Evolutionary conservation across 2,329 filamentous ascomycete species (phyloP), one percentile per base, ranked within the genome.

Genomic region (Stemphylium lycopersici): DNA sequence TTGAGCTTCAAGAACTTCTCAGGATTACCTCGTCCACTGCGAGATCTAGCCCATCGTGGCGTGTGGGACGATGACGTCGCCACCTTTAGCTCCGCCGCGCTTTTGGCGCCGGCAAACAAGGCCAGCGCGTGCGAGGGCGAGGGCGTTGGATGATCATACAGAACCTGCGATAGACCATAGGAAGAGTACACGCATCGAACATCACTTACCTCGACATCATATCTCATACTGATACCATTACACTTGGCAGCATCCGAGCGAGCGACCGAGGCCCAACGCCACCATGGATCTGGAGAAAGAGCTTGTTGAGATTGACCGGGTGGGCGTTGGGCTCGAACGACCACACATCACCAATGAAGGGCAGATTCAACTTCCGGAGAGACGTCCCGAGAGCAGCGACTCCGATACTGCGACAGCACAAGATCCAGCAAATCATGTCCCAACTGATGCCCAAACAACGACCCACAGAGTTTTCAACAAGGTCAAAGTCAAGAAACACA

Each of bases 261-360:
- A 48, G 29, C 29, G 16, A 48, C 18, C 24, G 22, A 37, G 22
- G 29, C 12, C 6, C 20, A 37, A 16, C 38, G 46, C 33, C 18
- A 34, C 76, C 71, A 52, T 55, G 51, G 39, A 39, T 36, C 38
- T 41, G 12, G 11, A 53, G n/a, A 37, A 77, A 66, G 20, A 77
- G 62, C 13, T 63, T 44, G 12, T 55, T 3, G 41, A 55, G n/a
- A 45, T 61, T 2, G 44, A 58, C 20, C 44, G 48, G 8, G 6
- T 24, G 5, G 11, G 56, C 6, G 57, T 62, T 29, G 59, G 61
- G 4, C 59, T 65, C 26, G 61, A 62, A 47, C 52, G 62, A 4
- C 47, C 61, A 6, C 49, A 42, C 8, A 62, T 65, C 41, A 52
- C 54, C 16, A 20, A 31, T 3, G 15, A 58, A 32, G 52, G 51